phyloP scores from a whole-genome alignment of 208 protist species.

The Strigomonas culicis region DNA sequence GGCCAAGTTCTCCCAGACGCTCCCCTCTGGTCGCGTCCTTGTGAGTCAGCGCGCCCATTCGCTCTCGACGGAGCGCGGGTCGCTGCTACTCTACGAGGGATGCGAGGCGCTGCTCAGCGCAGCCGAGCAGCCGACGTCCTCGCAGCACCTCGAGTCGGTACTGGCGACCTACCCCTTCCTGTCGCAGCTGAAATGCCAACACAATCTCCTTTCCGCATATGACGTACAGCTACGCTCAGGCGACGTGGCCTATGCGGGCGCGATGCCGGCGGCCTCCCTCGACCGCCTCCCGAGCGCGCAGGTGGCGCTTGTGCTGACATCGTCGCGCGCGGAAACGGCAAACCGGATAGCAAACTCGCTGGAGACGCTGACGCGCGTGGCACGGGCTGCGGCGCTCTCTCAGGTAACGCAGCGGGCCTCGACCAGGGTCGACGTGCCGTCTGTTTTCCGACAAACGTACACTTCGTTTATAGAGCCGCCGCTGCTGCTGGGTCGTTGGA shows the following conservation, averaged over 20 bases:
- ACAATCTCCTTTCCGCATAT: constrained; percentile 38
- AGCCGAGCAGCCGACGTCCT: background rate
- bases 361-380: background rate
- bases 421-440: background rate
- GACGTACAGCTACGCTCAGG: background rate
- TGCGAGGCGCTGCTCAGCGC: constrained; percentile 32
- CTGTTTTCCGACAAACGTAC: constrained; percentile 24
- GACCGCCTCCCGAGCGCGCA: background rate
- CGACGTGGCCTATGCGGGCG: background rate
- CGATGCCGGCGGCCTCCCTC: background rate
- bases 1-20: background rate
- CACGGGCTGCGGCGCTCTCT: background rate
- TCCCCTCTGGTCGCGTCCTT: constrained; percentile 1
- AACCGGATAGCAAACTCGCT: background rate
- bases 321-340: background rate
- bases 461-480: constrained; percentile 37
- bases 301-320: too few species aligned
- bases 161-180: constrained; percentile 34
- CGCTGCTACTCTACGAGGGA: constrained; percentile 20
- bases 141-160: constrained; percentile 12
- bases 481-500: constrained; percentile 55
- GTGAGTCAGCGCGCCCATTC: background rate
- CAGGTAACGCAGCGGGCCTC: background rate
- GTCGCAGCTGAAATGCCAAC: constrained; percentile 27
- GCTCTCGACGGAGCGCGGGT: constrained; percentile 12